These are phyloP conservation scores for Eustoma russellianum DNA, from an alignment of 257 asterid genomes.

Conservation along the genomic window DNA sequence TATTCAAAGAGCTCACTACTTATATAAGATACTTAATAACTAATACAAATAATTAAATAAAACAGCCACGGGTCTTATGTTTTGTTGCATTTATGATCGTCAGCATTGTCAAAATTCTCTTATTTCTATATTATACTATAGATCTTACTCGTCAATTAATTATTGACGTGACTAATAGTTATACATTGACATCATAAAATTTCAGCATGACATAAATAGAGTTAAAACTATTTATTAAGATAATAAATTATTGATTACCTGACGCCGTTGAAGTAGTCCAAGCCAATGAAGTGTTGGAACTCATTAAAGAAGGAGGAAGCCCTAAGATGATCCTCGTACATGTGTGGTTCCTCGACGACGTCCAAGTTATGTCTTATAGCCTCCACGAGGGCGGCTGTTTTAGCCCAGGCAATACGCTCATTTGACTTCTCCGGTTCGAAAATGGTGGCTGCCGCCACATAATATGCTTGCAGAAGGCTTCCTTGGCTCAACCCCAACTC, in stretches of 20 bases:
- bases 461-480: slow-evolving; percentile 30
- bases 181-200: no score
- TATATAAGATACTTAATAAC: no score
- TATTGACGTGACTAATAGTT: no score
- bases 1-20: no score
- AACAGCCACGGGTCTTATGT: no score
- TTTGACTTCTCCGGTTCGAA: slow-evolving; percentile 57
- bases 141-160: no score
- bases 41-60: no score
- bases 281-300: slow-evolving; percentile 22
- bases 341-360: neutral
- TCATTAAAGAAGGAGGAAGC: slow-evolving; percentile 27
- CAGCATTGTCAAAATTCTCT: no score
- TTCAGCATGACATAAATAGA: no score
- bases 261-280: slow-evolving; percentile 18
- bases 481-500: slow-evolving; percentile 37
- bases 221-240: no score
- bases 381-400: slow-evolving; percentile 49
- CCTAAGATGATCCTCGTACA: neutral
- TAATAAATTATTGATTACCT: slow-evolving; percentile 29
- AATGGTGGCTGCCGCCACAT: slow-evolving; percentile 41
- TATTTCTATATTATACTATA: no score
- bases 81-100: no score
- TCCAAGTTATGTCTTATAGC: slow-evolving; percentile 26
- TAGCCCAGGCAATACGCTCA: slow-evolving; percentile 67